Evolutionary conservation across 2,329 filamentous ascomycete species (phyloP), one percentile per base, ranked within the genome.

Genomic region (Tolypocladium pustulatum): DNA sequence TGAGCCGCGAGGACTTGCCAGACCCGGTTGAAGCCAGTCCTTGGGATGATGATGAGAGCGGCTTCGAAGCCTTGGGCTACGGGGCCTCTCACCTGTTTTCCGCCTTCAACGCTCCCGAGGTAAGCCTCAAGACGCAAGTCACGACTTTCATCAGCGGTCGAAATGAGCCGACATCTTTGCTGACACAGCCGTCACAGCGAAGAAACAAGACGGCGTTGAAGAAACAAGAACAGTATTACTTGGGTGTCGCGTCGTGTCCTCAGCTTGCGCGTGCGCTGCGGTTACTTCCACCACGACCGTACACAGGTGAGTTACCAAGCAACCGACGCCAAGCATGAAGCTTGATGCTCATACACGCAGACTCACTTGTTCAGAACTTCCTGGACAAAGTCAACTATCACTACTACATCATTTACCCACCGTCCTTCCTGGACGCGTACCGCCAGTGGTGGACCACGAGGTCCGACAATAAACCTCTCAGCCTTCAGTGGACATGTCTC

Each of bases 391-490:
- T 71, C 61, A 75, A 75, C 59, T 74, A 66, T 55, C 72, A 74
- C 59, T 72, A 73, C 65, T 75, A 75, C 59, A 70, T 74, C 55
- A 62, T 74, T 36, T 73, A 75, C 57, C 70, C 73, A 0, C 61
- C 67, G 0, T 64, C 65, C 6, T 74, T 75, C 40, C 40, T 73
- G 15, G 67, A 70, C 40, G 71, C 74, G 30, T 75, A 75, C 51
- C 63, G 68, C 38, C 59, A 62, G 17, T 75, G 73, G 73, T 75
- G 72, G 70, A 56, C 60, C 20, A 60, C 63, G 27, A 66, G 71
- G 38, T 62, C 65, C 46, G 66, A 66, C 13, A 62, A 65, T 36
- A 63, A 63, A 25, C 71, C 70, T n/a, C 64, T 75, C 1, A 65
- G 67, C 34, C 62, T 73, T 4, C 71, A 71, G 56, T 75, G 70